These are phyloP conservation scores for Balamuthia mandrillaris DNA, from an alignment of 208 protist species.

Conservation along the genomic window DNA sequence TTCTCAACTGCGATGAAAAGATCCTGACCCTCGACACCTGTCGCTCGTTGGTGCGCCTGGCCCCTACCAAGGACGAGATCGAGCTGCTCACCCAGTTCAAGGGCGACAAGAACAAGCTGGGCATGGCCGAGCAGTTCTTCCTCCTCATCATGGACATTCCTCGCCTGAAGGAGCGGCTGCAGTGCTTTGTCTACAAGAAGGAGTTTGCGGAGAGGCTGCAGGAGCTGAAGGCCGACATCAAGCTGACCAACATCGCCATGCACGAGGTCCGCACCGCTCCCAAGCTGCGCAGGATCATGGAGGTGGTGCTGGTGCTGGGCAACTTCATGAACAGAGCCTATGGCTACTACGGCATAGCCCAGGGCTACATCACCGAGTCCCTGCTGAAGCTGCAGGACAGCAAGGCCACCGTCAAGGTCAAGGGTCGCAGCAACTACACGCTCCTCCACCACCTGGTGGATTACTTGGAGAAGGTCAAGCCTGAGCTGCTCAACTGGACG, in stretches of 20 bases:
- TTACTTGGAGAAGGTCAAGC: background rate
- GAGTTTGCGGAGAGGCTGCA: background rate
- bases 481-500: background rate
- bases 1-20: conserved; percentile 12
- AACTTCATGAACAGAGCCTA: conserved; percentile 30
- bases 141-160: background rate
- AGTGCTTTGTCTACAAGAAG: background rate
- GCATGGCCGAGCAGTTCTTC: conserved; percentile 29
- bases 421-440: background rate
- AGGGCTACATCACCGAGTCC: background rate
- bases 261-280: background rate
- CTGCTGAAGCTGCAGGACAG: background rate
- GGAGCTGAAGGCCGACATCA: background rate
- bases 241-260: background rate
- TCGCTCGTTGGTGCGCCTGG: background rate
- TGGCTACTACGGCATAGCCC: background rate
- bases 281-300: conserved; percentile 11
- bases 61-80: conserved; percentile 17
- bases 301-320: conserved; percentile 18
- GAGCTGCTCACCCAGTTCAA: too few relatives aligned
- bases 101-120: conserved; percentile 1
- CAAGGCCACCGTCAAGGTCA: background rate
- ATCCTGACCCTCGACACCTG: background rate
- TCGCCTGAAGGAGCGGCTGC: background rate
- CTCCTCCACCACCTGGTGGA: background rate